Evolutionary conservation across 1,139 yeast genomes (phyloP).

Genomic region (Debaryomyces subglobosus): DNA sequence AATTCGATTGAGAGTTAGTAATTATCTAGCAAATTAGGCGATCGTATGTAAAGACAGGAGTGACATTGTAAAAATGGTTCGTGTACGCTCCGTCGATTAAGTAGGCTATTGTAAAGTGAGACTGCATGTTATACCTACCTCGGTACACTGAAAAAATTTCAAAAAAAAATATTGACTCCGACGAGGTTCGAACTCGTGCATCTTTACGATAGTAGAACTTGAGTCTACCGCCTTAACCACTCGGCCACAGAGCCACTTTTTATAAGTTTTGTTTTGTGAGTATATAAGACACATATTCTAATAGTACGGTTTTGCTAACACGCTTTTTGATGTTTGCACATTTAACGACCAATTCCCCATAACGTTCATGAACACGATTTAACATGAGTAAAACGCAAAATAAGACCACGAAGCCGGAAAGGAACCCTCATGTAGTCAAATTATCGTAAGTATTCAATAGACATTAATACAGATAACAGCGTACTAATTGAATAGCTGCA

Average conservation of each 20-base stretch:
- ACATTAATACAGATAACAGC: conserved; percentile 47
- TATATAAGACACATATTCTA: background rate
- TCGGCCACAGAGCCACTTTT: conserved; percentile 31
- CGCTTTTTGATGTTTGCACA: background rate
- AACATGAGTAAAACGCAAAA: background rate
- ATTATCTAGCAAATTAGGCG: too few species aligned
- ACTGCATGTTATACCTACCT: background rate
- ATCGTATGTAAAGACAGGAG: too few species aligned
- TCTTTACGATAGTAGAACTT: conserved; percentile 37
- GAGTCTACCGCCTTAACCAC: conserved; percentile 41
- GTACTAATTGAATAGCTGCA: conserved; percentile 44
- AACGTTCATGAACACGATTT: background rate
- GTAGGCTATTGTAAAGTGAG: too few species aligned
- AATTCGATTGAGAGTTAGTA: too few species aligned
- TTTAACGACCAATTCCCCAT: background rate
- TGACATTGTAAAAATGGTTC: too few species aligned
- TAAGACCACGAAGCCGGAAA: background rate
- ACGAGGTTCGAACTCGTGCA: conserved; percentile 29
- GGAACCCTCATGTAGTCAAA: conserved; percentile 17
- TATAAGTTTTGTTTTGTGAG: background rate
- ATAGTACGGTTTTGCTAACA: too few species aligned
- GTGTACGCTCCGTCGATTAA: too few species aligned
- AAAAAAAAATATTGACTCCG: conserved; percentile 21
- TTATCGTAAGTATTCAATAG: conserved; percentile 42
- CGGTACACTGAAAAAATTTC: background rate